Conservation (phyloP, 1,284 basidiomycete genomes). For the Malassezia brasiliensis region DNA sequence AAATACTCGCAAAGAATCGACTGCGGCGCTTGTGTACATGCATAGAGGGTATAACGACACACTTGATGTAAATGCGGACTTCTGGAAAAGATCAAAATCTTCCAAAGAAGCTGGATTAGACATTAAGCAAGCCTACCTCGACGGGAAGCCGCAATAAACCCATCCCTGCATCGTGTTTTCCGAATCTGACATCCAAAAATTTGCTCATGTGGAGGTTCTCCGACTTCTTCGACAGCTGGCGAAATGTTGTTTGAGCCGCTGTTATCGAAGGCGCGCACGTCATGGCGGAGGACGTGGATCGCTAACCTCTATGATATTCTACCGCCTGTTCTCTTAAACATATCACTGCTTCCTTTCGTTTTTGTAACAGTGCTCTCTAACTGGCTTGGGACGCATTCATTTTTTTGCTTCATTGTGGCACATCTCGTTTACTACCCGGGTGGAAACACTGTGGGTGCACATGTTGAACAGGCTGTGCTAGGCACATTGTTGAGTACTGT, state of each 20-base stretch:
- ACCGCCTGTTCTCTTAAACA: neutral
- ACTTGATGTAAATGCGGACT: neutral
- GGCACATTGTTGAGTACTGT: conserved; percentile 21
- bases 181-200: neutral
- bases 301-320: neutral
- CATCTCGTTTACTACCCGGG: conserved; percentile 29
- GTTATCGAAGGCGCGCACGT: neutral
- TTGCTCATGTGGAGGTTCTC: neutral
- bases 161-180: neutral
- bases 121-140: neutral
- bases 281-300: neutral
- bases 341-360: conserved; percentile 7
- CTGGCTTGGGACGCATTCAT: neutral
- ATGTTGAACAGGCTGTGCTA: conserved; percentile 27
- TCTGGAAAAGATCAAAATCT: neutral
- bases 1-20: conserved; percentile 4
- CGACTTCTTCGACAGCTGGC: no score
- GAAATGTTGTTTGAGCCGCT: neutral
- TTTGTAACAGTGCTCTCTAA: neutral
- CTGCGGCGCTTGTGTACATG: neutral
- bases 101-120: conserved; percentile 7
- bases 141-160: neutral
- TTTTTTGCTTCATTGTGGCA: conserved; percentile 2
- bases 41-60: neutral
- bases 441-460: conserved; percentile 25